These are phyloP conservation scores for Pleodorina starrii DNA, from an alignment of 139 green algal species.

Conservation along the genomic window DNA sequence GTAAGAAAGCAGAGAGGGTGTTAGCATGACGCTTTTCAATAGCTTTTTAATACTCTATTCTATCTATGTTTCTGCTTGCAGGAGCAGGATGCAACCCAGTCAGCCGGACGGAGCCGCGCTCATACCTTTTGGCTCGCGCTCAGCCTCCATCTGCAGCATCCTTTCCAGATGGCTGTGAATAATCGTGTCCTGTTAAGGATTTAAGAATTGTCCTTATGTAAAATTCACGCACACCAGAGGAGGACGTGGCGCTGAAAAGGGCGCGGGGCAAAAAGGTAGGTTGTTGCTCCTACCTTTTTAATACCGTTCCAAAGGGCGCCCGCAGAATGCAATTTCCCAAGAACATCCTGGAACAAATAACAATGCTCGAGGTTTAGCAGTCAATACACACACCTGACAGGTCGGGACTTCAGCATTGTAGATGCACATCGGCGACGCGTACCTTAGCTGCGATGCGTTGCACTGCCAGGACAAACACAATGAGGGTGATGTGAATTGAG, in stretches of 20 bases:
- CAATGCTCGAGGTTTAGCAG: too few species aligned
- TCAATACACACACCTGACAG: background rate
- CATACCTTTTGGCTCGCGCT: background rate
- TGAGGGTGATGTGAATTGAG: background rate
- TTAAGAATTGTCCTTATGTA: too few species aligned
- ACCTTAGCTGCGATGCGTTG: background rate
- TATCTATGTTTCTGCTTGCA: too few species aligned
- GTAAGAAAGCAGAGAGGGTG: too few species aligned
- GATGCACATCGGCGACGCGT: background rate
- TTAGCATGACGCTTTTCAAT: too few species aligned
- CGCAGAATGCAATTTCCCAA: background rate
- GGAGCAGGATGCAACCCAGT: too few species aligned
- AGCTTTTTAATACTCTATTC: too few species aligned
- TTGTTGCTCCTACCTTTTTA: background rate
- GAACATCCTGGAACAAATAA: background rate
- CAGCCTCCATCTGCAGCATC: background rate
- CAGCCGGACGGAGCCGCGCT: too few species aligned
- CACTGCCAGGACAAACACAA: background rate
- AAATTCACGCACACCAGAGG: too few species aligned
- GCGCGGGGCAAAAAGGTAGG: slow-evolving; percentile 1
- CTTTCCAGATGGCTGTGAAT: background rate
- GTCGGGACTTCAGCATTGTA: background rate
- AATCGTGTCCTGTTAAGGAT: too few species aligned
- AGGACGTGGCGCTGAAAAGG: too few species aligned
- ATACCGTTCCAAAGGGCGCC: background rate